A percentile compares a stretch with the other conserved stretches of the same genome.
Evolutionary conservation across 2,329 filamentous ascomycete genomes (phyloP).

Genomic region (Ophiostoma himal-ulmi): DNA sequence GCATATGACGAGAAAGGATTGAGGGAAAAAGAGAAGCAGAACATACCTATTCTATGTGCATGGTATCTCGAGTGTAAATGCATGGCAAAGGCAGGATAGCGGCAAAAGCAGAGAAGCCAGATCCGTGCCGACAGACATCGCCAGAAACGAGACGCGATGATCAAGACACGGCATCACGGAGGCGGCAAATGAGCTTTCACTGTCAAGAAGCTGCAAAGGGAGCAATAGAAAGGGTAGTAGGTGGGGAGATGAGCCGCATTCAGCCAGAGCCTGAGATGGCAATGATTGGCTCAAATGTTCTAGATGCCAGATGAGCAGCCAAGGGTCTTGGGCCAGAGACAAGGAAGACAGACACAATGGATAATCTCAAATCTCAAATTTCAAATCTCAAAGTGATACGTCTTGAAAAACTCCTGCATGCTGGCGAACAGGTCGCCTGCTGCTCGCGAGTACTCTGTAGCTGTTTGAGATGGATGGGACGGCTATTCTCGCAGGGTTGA

Average conservation of each 20-base stretch:
- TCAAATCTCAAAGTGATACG: not conserved
- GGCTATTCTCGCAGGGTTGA: slow-evolving; percentile 42
- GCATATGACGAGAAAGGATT: not conserved
- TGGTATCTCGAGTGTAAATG: not conserved
- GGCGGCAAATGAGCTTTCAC: not conserved
- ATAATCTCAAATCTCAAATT: not conserved
- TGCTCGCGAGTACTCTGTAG: not conserved
- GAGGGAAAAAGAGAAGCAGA: not conserved
- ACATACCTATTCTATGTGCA: not conserved
- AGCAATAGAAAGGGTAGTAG: not conserved
- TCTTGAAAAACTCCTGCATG: too few species aligned
- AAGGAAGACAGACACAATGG: not conserved
- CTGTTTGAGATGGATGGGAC: slow-evolving; percentile 51
- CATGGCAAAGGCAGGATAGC: not conserved
- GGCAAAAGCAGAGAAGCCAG: not conserved
- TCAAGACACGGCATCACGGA: not conserved
- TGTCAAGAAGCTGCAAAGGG: not conserved
- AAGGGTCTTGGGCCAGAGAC: not conserved
- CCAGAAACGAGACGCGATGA: not conserved
- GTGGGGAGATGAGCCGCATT: not conserved
- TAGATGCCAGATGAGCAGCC: slow-evolving; percentile 3
- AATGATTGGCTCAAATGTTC: not conserved
- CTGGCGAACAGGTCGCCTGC: not conserved
- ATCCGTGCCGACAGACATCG: not conserved
- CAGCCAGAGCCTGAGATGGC: not conserved